Evolutionary conservation across 805 yeast species (phyloP).

Genomic region (Isabelozyma rhagii): DNA sequence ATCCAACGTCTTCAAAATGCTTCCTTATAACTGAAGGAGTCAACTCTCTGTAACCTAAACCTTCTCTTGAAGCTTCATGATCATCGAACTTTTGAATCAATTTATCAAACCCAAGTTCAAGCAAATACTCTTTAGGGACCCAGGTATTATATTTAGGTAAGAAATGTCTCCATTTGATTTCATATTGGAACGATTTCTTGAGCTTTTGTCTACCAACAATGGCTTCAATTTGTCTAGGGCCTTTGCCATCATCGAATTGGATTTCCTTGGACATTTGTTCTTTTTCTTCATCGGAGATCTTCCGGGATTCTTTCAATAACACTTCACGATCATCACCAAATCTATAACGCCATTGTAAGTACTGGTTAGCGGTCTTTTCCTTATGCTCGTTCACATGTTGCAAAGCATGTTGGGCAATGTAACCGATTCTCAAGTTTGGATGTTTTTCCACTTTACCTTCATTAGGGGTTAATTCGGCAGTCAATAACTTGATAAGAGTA

Average conservation of each 20-base stretch:
- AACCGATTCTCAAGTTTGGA: constrained; percentile 96
- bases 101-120: constrained; percentile 57
- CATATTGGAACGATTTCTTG: constrained; percentile 96
- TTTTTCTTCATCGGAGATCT: constrained; percentile 71
- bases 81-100: constrained; percentile 45
- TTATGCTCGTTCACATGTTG: constrained; percentile 97
- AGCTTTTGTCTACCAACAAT: constrained; percentile 95
- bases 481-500: constrained; percentile 86
- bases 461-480: constrained; percentile 87
- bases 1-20: constrained; percentile 96
- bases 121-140: constrained; percentile 79
- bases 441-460: constrained; percentile 94
- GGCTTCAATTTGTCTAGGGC: constrained; percentile 86
- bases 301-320: constrained; percentile 86
- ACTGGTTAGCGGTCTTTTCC: constrained; percentile 97
- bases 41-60: constrained; percentile 49
- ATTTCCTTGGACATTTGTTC: constrained; percentile 74
- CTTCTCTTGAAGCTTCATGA: constrained; percentile 48
- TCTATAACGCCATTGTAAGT: constrained; percentile 96
- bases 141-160: constrained; percentile 91
- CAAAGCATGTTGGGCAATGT: constrained; percentile 97
- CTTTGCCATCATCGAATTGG: constrained; percentile 82
- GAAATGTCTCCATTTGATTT: constrained; percentile 84
- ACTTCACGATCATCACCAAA: constrained; percentile 99
- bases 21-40: constrained; percentile 89